Conservation (phyloP, 139 green algal genomes). For the Picochlorum costavermella region DNA sequence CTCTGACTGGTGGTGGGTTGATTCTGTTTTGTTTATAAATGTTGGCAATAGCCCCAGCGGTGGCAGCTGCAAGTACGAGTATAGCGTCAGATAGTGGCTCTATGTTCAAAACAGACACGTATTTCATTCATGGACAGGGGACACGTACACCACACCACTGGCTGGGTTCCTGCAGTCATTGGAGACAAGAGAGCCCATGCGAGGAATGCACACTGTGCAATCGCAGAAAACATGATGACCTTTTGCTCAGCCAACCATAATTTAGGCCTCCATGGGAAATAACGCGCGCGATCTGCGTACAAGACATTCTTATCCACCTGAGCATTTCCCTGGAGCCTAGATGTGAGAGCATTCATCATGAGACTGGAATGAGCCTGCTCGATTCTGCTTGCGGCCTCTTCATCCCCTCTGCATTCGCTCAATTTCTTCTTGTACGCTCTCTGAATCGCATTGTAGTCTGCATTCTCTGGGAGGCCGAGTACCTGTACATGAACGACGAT, state of each 20-base stretch:
- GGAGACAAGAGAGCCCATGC: constrained; percentile 31
- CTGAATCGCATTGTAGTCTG: constrained; percentile 34
- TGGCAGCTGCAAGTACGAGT: constrained; percentile 19
- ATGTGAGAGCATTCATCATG: constrained; percentile 44
- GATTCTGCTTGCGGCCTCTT: constrained; percentile 26
- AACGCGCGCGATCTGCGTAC: constrained; percentile 43
- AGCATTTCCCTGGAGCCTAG: constrained; percentile 31
- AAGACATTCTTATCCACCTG: constrained; percentile 38
- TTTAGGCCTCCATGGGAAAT: constrained; percentile 52
- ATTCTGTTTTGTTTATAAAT: constrained; percentile 46
- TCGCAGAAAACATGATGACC: constrained; percentile 22
- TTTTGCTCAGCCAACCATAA: constrained; percentile 28
- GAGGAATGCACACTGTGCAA: constrained; percentile 28
- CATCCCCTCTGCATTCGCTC: constrained; percentile 22
- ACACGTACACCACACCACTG: constrained; percentile 32
- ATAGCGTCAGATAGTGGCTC: not conserved
- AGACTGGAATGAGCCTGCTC: constrained; percentile 45
- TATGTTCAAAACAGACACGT: not conserved
- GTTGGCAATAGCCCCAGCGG: constrained; percentile 27
- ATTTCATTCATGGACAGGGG: not conserved
- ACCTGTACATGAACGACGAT: constrained; percentile 29
- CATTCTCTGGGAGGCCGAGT: constrained; percentile 29
- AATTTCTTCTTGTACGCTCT: constrained; percentile 38
- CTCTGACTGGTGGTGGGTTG: constrained; percentile 22
- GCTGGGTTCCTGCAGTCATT: constrained; percentile 37